phyloP scores from a whole-genome alignment of 495 filamentous ascomycete species.

The Pyrenula massariospora region DNA sequence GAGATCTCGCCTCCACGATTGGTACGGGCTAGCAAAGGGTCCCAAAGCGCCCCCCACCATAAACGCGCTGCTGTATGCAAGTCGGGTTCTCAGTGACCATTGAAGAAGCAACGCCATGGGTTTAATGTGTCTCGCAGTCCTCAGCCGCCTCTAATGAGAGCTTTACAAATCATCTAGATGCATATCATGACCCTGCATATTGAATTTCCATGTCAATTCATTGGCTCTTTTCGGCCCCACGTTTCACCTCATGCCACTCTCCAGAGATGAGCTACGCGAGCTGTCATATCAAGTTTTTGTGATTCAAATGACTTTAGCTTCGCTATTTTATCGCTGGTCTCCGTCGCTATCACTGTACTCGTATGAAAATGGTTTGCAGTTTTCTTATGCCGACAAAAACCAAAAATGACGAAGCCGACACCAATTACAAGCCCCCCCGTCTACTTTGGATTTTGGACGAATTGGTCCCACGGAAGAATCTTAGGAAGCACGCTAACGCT shows the following conservation, averaged over 20 bases:
- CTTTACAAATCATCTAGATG: not conserved
- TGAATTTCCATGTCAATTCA: not conserved
- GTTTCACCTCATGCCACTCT: no score
- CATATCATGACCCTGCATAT: not conserved
- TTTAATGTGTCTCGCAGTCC: not conserved
- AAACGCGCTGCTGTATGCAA: not conserved
- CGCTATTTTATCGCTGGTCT: no score
- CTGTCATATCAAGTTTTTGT: no score
- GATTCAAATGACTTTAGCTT: no score
- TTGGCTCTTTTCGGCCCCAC: no score
- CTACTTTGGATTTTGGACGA: constrained; percentile 9
- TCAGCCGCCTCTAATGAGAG: not conserved
- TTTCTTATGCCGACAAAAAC: no score
- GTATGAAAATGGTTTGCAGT: no score
- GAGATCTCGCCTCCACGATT: no score
- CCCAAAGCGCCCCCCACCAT: not conserved
- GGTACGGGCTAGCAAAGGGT: not conserved
- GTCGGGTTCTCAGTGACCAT: not conserved
- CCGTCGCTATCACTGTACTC: no score
- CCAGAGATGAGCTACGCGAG: no score
- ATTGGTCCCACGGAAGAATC: constrained; percentile 9
- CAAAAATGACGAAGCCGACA: not conserved
- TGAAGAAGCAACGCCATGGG: not conserved
- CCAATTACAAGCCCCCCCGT: not conserved
- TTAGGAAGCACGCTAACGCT: constrained; percentile 10